These are phyloP conservation scores for Hyphopichia wangnamkhiaoensis DNA, from an alignment of 1,139 yeast species.

Conservation along the genomic window DNA sequence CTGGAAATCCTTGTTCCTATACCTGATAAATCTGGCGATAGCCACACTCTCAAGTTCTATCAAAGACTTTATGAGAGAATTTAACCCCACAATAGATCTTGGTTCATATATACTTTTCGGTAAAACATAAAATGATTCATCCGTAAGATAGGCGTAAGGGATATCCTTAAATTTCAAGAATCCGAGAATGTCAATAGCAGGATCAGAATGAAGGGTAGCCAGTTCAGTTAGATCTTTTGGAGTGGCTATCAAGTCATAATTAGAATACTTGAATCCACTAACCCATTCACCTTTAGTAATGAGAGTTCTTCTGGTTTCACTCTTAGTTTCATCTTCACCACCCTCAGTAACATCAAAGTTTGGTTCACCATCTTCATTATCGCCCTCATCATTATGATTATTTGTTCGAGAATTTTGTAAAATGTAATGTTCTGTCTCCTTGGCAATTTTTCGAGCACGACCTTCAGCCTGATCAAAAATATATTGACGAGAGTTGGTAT, in stretches of 20 bases:
- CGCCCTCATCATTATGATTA: too few relatives aligned
- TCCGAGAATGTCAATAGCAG: conserved; percentile 67
- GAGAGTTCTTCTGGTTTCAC: conserved; percentile 16
- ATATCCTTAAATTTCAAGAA: conserved; percentile 47
- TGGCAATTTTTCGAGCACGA: conserved; percentile 15
- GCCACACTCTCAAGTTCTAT: conserved; percentile 50
- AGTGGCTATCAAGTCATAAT: conserved; percentile 39
- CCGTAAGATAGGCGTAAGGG: conserved; percentile 60
- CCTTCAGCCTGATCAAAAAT: conserved; percentile 14
- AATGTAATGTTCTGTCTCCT: conserved; percentile 25
- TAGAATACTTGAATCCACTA: conserved; percentile 69
- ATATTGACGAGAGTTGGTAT: conserved; percentile 34
- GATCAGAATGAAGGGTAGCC: conserved; percentile 40
- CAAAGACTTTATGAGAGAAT: conserved; percentile 58
- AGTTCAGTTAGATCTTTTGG: conserved; percentile 45
- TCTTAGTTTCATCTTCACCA: conserved; percentile 20
- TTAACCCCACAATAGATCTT: conserved; percentile 47
- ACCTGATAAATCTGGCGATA: conserved; percentile 62
- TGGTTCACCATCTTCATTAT: conserved; percentile 13
- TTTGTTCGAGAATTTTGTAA: conserved; percentile 11
- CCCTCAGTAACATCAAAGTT: conserved; percentile 19
- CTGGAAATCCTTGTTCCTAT: conserved; percentile 47
- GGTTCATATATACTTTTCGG: conserved; percentile 37
- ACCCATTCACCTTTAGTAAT: conserved; percentile 19
- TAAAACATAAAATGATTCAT: conserved; percentile 59